A percentile compares a stretch with the other conserved stretches of the same genome.
Conservation (phyloP, 805 yeast genomes). For the Ogataea minuta region DNA sequence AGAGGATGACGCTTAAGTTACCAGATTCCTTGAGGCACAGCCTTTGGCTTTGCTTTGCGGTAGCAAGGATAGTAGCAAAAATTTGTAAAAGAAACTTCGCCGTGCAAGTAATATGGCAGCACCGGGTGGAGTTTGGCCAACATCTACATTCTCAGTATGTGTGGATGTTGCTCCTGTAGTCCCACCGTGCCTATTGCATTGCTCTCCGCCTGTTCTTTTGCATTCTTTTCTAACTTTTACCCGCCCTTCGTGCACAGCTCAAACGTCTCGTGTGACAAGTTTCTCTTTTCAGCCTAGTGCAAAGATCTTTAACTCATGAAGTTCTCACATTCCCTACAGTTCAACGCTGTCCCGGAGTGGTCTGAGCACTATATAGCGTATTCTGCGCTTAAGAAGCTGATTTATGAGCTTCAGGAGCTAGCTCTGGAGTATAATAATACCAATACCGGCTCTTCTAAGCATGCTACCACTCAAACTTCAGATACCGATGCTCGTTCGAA, state of each 20-base stretch:
- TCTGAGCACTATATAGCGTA: constrained; percentile 45
- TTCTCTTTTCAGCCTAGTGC: constrained; percentile 4
- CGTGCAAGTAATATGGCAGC: no score
- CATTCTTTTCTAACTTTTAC: constrained; percentile 10
- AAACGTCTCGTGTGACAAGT: constrained; percentile 9
- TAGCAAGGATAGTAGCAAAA: no score
- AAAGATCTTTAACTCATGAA: constrained; percentile 36
- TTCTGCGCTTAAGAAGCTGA: constrained; percentile 51
- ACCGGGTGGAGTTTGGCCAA: no score
- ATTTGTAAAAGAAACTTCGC: neutral
- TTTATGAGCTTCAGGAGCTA: constrained; percentile 51
- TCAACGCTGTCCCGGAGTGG: constrained; percentile 57
- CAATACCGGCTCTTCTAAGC: constrained; percentile 16
- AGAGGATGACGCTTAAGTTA: no score
- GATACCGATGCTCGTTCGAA: constrained; percentile 18
- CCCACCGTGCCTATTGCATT: no score
- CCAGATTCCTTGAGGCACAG: no score
- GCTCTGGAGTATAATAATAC: constrained; percentile 19
- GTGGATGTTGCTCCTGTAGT: no score
- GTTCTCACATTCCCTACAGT: constrained; percentile 48
- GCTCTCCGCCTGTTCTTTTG: no score
- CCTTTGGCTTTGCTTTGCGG: no score
- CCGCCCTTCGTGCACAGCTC: constrained; percentile 26
- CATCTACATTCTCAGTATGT: no score
- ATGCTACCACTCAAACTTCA: constrained; percentile 13